Evolutionary conservation across 805 yeast genomes (phyloP).

Genomic region (Teunomyces stri): DNA sequence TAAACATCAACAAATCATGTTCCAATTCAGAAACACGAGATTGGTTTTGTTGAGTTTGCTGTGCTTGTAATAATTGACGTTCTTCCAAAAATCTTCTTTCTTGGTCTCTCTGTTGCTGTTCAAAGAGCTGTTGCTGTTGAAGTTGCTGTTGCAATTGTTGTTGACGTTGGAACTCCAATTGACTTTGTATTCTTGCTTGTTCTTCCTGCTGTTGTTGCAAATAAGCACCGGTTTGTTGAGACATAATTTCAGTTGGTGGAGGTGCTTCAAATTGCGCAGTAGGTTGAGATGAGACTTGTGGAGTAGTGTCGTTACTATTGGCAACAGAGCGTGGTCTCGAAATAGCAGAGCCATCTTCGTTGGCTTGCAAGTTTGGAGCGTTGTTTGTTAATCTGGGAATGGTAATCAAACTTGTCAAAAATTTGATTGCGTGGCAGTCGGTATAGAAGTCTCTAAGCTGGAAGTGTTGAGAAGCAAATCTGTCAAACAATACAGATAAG

Average conservation of each 20-base stretch:
- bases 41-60: constrained; percentile 69
- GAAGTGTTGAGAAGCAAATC: constrained; percentile 72
- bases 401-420: constrained; percentile 74
- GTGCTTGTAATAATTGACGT: constrained; percentile 62
- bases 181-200: constrained; percentile 58
- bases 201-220: constrained; percentile 50
- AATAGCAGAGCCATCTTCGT: constrained; percentile 40
- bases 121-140: constrained; percentile 71
- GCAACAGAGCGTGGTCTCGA: constrained; percentile 29
- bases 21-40: constrained; percentile 79
- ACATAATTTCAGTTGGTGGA: constrained; percentile 37
- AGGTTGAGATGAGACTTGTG: constrained; percentile 48
- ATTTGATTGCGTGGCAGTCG: constrained; percentile 83
- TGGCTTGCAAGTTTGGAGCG: constrained; percentile 56
- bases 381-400: constrained; percentile 64
- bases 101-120: constrained; percentile 70
- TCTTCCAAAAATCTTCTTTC: constrained; percentile 66
- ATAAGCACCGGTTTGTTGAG: constrained; percentile 56
- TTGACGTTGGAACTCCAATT: constrained; percentile 61
- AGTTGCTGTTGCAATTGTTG: constrained; percentile 66
- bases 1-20: constrained; percentile 70
- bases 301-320: constrained; percentile 17
- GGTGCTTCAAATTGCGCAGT: constrained; percentile 29
- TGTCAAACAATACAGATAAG: constrained; percentile 65
- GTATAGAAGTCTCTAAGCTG: constrained; percentile 78